Evolutionary conservation across 129 eudicot species (phyloP), one percentile per base, ranked within the genome.

Genomic region (Arctium lappa): DNA sequence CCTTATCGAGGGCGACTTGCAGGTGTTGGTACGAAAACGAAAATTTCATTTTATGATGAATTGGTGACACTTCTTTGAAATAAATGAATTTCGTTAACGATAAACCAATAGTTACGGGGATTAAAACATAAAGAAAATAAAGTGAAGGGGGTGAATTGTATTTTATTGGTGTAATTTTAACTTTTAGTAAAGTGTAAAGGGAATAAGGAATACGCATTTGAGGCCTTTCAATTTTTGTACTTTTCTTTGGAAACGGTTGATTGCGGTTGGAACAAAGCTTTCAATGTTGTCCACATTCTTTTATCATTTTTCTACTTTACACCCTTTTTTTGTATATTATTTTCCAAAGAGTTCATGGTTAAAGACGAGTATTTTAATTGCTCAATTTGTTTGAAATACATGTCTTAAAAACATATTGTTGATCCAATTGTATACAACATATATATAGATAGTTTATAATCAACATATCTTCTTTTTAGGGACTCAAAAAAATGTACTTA

Each of bases 221-320:
- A 65, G 81, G 38, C 72, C 65, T 22, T 76, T 38, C 10, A 31
- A 48, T 13, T 81, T 83, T 84, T 78, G 83, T 79, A 60, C 60
- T 62, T 84, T 84, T 84, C 83, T 84, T 84, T 37, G 79, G 79
- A 78, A 72, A 78, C 79, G 87, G 87, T 78, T 84, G 27, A 84
- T 84, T 78, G 74, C 79, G 70, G 83, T 84, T 84, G 63, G 79
- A 83, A 83, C 42, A 72, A 71, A 83, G 86, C 86, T 83, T 83
- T 72, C 73, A 78, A 9, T 50, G 86, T 78, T 82, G 86, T 83
- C 86, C 86, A 83, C 82, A 16, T 83, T 78, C 68, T 83, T 83
- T 78, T 37, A 83, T 73, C 79, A 37, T 78, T 29, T 60, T 71
- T 62, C 36, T 60, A 40, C 69, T 78, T 77, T 78, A 69, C 76